Evolutionary conservation across 169 alveolate species (phyloP).

Genomic region (Plasmodium relictum): DNA sequence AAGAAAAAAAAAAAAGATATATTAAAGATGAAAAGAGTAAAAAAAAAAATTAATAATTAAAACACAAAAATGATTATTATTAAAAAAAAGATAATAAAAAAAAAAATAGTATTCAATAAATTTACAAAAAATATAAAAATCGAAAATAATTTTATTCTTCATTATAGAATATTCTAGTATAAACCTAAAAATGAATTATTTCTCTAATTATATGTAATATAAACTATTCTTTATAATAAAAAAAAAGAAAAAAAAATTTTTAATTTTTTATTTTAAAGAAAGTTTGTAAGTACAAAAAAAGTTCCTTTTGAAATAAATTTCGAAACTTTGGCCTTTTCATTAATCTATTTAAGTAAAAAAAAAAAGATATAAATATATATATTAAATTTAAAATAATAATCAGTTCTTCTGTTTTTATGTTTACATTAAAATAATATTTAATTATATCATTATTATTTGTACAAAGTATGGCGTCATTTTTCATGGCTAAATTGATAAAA

Average conservation of each 20-base stretch:
- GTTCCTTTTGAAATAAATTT: slow-evolving; percentile 73
- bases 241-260: not conserved
- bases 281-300: slow-evolving; percentile 55
- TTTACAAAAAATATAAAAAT: slow-evolving; percentile 13
- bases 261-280: slow-evolving; percentile 19
- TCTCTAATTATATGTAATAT: not conserved
- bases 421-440: slow-evolving; percentile 57
- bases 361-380: slow-evolving; percentile 1
- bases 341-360: slow-evolving; percentile 5
- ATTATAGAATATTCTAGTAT: slow-evolving; percentile 23
- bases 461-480: slow-evolving; percentile 52
- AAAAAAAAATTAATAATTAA: too few relatives aligned
- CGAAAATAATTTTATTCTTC: not conserved
- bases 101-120: not conserved
- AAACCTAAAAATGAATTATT: slow-evolving; percentile 1
- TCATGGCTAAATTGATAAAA: slow-evolving; percentile 28
- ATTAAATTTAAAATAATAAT: not conserved
- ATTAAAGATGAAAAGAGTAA: too few relatives aligned
- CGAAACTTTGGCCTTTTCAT: slow-evolving; percentile 67
- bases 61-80: too few relatives aligned
- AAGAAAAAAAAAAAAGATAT: too few relatives aligned
- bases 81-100: not conserved
- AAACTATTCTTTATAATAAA: slow-evolving; percentile 12
- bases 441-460: slow-evolving; percentile 65
- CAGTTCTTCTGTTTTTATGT: slow-evolving; percentile 1